A percentile compares a stretch with the other conserved stretches of the same genome.
Conservation (phyloP, 106 monocot genomes). For the Hemerocallis citrina region DNA sequence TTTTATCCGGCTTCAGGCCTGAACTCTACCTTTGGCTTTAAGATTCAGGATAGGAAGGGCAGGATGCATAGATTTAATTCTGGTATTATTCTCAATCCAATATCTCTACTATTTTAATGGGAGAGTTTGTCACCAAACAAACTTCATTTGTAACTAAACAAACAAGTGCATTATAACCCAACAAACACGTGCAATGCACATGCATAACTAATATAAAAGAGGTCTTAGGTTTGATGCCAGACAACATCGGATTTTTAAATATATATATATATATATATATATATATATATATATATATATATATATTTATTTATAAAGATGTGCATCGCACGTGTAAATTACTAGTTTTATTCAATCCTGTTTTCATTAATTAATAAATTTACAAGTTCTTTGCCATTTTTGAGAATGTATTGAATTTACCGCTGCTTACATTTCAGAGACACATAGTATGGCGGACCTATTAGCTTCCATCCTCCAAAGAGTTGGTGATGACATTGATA, state of each 20-base stretch:
- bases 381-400: neutral
- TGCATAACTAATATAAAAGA: too few species aligned
- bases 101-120: too few species aligned
- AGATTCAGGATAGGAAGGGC: constrained; percentile 75
- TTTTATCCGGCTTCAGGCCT: constrained; percentile 30
- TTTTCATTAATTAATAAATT: neutral
- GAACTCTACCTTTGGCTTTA: constrained; percentile 56
- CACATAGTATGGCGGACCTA: constrained; percentile 61
- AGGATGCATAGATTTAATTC: constrained; percentile 88
- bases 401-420: neutral
- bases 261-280: too few species aligned
- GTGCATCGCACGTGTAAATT: neutral
- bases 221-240: too few species aligned
- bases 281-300: too few species aligned
- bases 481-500: constrained; percentile 65
- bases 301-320: too few species aligned
- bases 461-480: constrained; percentile 76
- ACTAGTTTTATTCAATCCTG: neutral
- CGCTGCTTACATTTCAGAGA: constrained; percentile 32
- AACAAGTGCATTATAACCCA: too few species aligned
- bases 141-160: too few species aligned
- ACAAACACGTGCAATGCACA: too few species aligned
- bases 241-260: too few species aligned
- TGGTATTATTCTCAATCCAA: constrained; percentile 47
- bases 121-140: too few species aligned